A percentile compares a stretch with the other conserved stretches of the same genome.
phyloP scores from a whole-genome alignment of 148 eudicot species.

The Spergularia marina region DNA sequence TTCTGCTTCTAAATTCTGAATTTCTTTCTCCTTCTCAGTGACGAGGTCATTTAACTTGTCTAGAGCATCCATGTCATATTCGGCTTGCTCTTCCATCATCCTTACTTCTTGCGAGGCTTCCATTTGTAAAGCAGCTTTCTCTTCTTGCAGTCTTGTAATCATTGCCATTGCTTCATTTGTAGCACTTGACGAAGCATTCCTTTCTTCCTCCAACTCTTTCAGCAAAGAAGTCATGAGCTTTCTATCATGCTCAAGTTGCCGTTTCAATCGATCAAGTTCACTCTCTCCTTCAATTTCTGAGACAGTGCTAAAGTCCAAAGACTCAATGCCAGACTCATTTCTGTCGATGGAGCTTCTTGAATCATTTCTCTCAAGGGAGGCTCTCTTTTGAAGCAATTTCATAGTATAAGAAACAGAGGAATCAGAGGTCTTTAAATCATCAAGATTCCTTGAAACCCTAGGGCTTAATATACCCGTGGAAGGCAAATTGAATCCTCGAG shows the following conservation, averaged over 20 bases:
- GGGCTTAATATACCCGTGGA: constrained; percentile 55
- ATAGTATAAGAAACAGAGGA: constrained; percentile 39
- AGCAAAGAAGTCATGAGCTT: constrained; percentile 57
- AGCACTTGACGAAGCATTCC: constrained; percentile 85
- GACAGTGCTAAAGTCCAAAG: constrained; percentile 43
- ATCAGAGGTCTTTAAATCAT: constrained; percentile 50
- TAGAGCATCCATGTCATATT: constrained; percentile 80
- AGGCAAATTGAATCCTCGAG: constrained; percentile 59
- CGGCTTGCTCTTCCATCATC: constrained; percentile 99
- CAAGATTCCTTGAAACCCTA: constrained; percentile 47
- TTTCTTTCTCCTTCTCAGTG: constrained; percentile 69
- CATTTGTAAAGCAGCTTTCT: constrained; percentile 88
- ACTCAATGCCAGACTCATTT: constrained; percentile 45
- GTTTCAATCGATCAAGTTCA: constrained; percentile 59
- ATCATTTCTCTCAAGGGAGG: constrained; percentile 84
- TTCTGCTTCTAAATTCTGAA: constrained; percentile 73
- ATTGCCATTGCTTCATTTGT: constrained; percentile 96
- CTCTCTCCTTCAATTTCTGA: constrained; percentile 90
- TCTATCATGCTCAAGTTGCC: constrained; percentile 86
- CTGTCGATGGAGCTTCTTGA: constrained; percentile 70
- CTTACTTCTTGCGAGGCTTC: constrained; percentile 90
- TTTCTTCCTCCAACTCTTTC: constrained; percentile 93
- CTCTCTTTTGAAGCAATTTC: constrained; percentile 63
- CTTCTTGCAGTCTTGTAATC: constrained; percentile 94
- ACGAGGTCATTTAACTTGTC: constrained; percentile 69